Percentiles rank a stretch among this genome's conserved stretches.
Conservation (phyloP, 805 yeast genomes). For the Wickerhamiella sorbophila region DNA sequence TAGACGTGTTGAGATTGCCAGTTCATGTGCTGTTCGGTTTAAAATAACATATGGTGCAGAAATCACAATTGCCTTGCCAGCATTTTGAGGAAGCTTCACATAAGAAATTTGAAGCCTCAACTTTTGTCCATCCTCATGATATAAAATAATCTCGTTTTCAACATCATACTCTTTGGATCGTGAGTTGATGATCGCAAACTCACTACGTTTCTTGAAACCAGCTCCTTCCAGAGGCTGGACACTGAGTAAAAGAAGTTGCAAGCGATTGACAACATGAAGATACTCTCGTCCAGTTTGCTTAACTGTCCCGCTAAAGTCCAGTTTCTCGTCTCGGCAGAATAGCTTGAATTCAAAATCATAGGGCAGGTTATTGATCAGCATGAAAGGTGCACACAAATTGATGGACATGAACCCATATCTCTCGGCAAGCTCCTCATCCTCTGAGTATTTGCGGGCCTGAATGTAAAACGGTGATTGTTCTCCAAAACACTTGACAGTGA, state of each 20-base stretch:
- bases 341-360: constrained; percentile 61
- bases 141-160: constrained; percentile 38
- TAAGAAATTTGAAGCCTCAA: constrained; percentile 55
- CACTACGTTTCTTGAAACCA: constrained; percentile 31
- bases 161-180: constrained; percentile 37
- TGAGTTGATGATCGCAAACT: constrained; percentile 51
- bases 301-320: constrained; percentile 51
- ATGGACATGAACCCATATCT: constrained; percentile 77
- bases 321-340: constrained; percentile 56
- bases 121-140: constrained; percentile 49
- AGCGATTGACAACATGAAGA: constrained; percentile 66
- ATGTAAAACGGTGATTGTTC: constrained; percentile 40
- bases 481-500: constrained; percentile 47
- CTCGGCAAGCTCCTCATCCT: constrained; percentile 52
- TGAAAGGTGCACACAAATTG: constrained; percentile 69
- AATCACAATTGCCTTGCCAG: constrained; percentile 26
- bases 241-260: constrained; percentile 55
- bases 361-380: constrained; percentile 73
- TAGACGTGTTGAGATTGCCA: constrained; percentile 40
- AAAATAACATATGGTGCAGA: constrained; percentile 74
- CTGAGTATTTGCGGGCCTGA: constrained; percentile 48
- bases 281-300: constrained; percentile 52
- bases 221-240: constrained; percentile 30
- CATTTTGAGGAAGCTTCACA: constrained; percentile 21
- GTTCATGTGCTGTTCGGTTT: constrained; percentile 60